Percentiles rank a stretch among this genome's conserved stretches.
phyloP scores from a whole-genome alignment of 75 land plant genomes.

The Pinus taeda region DNA sequence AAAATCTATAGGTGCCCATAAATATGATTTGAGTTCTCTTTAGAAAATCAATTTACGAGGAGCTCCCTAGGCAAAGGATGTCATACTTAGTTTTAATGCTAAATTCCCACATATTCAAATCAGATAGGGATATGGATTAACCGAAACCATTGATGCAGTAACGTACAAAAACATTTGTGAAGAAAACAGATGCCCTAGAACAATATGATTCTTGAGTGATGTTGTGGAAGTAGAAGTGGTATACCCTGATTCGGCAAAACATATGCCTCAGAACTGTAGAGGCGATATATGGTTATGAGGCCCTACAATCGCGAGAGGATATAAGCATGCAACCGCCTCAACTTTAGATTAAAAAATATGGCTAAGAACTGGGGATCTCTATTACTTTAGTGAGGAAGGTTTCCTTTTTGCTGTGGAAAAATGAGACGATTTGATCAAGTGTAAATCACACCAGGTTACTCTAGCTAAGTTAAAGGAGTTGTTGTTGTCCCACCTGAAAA shows the following conservation, averaged over 20 bases:
- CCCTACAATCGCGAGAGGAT: slow-evolving; percentile 79
- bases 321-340: slow-evolving; percentile 45
- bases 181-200: slow-evolving; percentile 64
- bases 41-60: slow-evolving; percentile 56
- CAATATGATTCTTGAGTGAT: slow-evolving; percentile 67
- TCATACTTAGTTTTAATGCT: slow-evolving; percentile 60
- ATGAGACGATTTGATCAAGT: slow-evolving; percentile 87
- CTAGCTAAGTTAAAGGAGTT: slow-evolving; percentile 59
- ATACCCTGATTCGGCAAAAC: slow-evolving; percentile 49
- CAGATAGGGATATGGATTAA: background rate
- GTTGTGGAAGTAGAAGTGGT: slow-evolving; percentile 71
- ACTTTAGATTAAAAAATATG: slow-evolving; percentile 70
- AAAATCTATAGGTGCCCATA: slow-evolving; percentile 36
- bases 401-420: slow-evolving; percentile 71
- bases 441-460: slow-evolving; percentile 81
- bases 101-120: slow-evolving; percentile 51
- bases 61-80: slow-evolving; percentile 80
- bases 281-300: slow-evolving; percentile 94
- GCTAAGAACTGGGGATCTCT: slow-evolving; percentile 80
- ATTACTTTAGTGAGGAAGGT: slow-evolving; percentile 77
- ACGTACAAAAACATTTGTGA: slow-evolving; percentile 58
- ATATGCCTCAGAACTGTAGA: slow-evolving; percentile 44
- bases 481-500: slow-evolving; percentile 44
- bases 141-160: slow-evolving; percentile 49
- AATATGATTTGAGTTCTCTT: slow-evolving; percentile 66